Evolutionary conservation across 257 asterid species (phyloP).

Genomic region (Plectranthus barbatus): DNA sequence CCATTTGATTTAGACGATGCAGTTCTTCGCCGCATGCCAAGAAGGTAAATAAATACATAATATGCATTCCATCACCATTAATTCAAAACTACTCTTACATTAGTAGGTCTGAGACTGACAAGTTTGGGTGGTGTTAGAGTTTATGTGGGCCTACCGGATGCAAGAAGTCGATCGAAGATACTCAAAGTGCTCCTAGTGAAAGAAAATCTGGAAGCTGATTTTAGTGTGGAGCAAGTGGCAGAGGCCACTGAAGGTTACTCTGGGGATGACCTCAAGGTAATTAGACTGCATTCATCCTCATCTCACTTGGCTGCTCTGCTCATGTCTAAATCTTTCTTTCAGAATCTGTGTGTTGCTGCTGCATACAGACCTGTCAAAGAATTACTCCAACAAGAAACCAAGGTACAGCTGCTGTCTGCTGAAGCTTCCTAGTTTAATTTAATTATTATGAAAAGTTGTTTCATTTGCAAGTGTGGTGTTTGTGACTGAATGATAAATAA

Average conservation of each 20-base stretch:
- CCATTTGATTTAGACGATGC: slow-evolving; percentile 81
- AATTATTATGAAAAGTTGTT: too few species aligned
- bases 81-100: too few species aligned
- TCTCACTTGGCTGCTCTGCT: too few species aligned
- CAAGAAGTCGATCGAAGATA: background rate
- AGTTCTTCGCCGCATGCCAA: slow-evolving; percentile 67
- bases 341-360: too few species aligned
- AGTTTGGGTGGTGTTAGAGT: background rate
- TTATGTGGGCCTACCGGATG: background rate
- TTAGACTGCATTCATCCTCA: too few species aligned
- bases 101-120: too few species aligned
- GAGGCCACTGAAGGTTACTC: background rate
- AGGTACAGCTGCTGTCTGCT: background rate
- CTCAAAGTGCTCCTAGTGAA: background rate
- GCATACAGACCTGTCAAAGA: too few species aligned
- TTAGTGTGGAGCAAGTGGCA: background rate
- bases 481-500: too few species aligned
- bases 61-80: too few species aligned
- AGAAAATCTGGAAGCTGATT: background rate
- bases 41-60: slow-evolving; percentile 30
- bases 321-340: background rate
- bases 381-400: background rate
- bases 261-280: background rate
- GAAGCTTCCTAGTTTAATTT: too few species aligned
- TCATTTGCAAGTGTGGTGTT: too few species aligned